Conservation (phyloP, 345 rosid species). For the Arabidopsis thaliana region DNA sequence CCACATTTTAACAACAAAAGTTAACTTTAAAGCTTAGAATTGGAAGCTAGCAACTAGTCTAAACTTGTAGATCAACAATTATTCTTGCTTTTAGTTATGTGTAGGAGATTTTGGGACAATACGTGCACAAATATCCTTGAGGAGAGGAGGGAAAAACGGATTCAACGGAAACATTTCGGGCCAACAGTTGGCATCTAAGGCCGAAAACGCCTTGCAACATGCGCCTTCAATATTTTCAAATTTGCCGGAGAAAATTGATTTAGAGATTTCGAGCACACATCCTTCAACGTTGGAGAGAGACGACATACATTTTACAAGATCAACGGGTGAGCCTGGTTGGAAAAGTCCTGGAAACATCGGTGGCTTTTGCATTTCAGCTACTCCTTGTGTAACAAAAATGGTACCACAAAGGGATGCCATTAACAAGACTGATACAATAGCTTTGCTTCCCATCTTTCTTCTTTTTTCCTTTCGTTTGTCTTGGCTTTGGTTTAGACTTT, state of each 20-base stretch:
- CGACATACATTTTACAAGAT: slow-evolving; percentile 20
- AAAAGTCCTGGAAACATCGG: neutral
- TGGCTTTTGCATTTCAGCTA: slow-evolving; percentile 1
- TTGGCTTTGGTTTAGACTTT: neutral
- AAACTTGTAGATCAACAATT: neutral
- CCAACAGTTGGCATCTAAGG: slow-evolving; percentile 2
- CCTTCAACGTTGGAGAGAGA: slow-evolving; percentile 23
- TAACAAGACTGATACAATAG: neutral
- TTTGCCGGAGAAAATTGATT: neutral
- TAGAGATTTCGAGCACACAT: slow-evolving; percentile 17
- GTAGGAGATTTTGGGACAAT: neutral
- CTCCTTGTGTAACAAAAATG: neutral
- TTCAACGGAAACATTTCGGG: neutral
- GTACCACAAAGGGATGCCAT: neutral
- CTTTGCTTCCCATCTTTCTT: slow-evolving; percentile 11
- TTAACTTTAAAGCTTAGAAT: neutral
- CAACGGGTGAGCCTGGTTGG: slow-evolving; percentile 4
- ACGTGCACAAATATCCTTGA: neutral
- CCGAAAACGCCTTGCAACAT: slow-evolving; percentile 22
- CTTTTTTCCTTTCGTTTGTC: neutral
- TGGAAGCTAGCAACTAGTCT: neutral
- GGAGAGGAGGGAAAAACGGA: slow-evolving; percentile 5
- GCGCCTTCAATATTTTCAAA: neutral
- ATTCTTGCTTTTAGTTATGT: neutral
- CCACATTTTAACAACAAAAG: neutral